Evolutionary conservation across 75 land plant species (phyloP), one percentile per base, ranked within the genome.

Genomic region (Larix kaempferi): DNA sequence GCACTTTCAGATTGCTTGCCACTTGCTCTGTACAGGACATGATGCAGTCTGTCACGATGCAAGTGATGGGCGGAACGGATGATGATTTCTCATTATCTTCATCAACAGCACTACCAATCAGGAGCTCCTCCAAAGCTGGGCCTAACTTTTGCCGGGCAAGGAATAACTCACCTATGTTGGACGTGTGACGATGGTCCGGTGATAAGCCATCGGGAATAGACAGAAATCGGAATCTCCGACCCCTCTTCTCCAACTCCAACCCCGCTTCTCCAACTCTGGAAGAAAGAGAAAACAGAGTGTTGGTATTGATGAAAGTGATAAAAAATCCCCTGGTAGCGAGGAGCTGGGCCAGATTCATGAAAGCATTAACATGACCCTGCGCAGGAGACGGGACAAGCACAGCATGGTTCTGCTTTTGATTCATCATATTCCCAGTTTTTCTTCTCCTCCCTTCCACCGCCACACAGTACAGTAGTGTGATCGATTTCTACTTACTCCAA

Each of bases 281-380:
- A 12, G 66, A 37, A 14, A 39, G 41, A 39, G 41, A 39, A 39
- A 39, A 4, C 41, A 39, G 41, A 39, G 5, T 39, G 5, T 39
- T 39, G 41, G 41, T 39, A 4, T 63, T 66, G 1, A 66, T 37
- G 17, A 66, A 35, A 21, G 71, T 67, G 16, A 67, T 37, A 19
- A 35, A 67, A 1, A 67, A 67, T 6, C 44, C 49, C 19, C 49
- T 39, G n/a, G 19, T 35, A 11, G 71, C 44, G 2, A 67, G 71
- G 7, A 67, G 71, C 44, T 67, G 44, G 2, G 71, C 71, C 6
- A 67, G 7, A 37, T 67, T 67, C 71, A 67, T 35, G 2, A 67
- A 6, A 17, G 71, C 17, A 67, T 67, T 67, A 8, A 67, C 49
- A 37, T 67, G 71, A 41, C 71, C 71, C 19, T 67, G 71, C 5